Evolutionary conservation across 2,329 filamentous ascomycete species (phyloP).

Genomic region (Aureobasidium sp.): DNA sequence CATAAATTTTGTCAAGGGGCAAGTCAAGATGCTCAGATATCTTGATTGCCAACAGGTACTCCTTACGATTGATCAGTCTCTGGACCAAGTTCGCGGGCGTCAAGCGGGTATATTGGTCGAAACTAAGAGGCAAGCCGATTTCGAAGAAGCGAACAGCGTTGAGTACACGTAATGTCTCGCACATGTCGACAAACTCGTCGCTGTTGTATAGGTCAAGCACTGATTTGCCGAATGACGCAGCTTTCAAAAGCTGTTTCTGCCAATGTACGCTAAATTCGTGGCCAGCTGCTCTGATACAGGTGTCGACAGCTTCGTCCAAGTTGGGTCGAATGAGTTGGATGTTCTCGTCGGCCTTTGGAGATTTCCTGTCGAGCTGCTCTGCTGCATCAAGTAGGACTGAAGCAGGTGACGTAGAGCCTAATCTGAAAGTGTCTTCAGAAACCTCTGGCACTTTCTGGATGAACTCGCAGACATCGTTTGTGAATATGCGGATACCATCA

Average conservation of each 20-base stretch:
- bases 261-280: slow-evolving; percentile 84
- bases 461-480: slow-evolving; percentile 94
- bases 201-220: slow-evolving; percentile 96
- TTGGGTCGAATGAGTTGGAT: slow-evolving; percentile 87
- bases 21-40: slow-evolving; percentile 82
- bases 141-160: slow-evolving; percentile 91
- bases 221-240: slow-evolving; percentile 94
- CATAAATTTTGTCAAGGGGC: slow-evolving; percentile 82
- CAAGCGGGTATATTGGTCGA: slow-evolving; percentile 86
- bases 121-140: slow-evolving; percentile 81
- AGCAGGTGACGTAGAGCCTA: slow-evolving; percentile 80
- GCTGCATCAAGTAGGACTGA: slow-evolving; percentile 92
- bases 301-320: slow-evolving; percentile 86
- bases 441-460: slow-evolving; percentile 77
- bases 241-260: slow-evolving; percentile 94
- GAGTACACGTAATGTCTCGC: slow-evolving; percentile 82
- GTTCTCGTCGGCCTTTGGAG: slow-evolving; percentile 94
- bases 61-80: slow-evolving; percentile 77
- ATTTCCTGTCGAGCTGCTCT: slow-evolving; percentile 83
- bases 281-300: slow-evolving; percentile 86
- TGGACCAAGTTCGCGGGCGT: slow-evolving; percentile 83
- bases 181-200: slow-evolving; percentile 98
- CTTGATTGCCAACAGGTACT: slow-evolving; percentile 83
- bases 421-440: slow-evolving; percentile 73
- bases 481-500: slow-evolving; percentile 85